phyloP scores from a whole-genome alignment of 768 basidiomycete species.

The Collybia nuda region DNA sequence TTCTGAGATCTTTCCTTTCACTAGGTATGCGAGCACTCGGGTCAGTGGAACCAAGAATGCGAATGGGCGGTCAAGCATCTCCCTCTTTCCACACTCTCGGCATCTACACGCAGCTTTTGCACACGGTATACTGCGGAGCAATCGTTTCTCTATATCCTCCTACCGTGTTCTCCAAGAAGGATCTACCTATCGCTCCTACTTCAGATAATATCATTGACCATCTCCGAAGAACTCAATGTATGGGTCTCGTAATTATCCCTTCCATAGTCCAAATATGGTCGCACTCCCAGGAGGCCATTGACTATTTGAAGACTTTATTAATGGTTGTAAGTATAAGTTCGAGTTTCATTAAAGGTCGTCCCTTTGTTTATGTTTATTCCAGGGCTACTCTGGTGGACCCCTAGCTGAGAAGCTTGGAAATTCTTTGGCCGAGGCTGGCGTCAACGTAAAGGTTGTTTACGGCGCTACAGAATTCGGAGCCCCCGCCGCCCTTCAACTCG shows the following conservation, averaged over 20 bases:
- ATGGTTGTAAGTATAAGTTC: conserved; percentile 5
- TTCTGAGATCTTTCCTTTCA: neutral
- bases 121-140: conserved; percentile 22
- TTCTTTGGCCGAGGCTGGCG: conserved; percentile 8
- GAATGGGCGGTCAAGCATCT: conserved; percentile 25
- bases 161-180: conserved; percentile 13
- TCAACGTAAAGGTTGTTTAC: conserved; percentile 8
- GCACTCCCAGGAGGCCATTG: conserved; percentile 21
- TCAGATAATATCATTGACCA: conserved; percentile 38
- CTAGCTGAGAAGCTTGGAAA: conserved; percentile 10
- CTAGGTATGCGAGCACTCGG: too few species aligned
- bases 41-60: too few species aligned
- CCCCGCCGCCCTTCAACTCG: conserved; percentile 3
- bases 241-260: conserved; percentile 34
- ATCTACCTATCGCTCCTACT: conserved; percentile 34
- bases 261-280: conserved; percentile 38
- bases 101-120: conserved; percentile 24
- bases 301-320: conserved; percentile 8
- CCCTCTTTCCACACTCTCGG: conserved; percentile 42
- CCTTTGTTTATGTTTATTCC: neutral
- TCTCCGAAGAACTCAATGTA: conserved; percentile 23
- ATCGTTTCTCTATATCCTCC: conserved; percentile 32
- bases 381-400: conserved; percentile 14
- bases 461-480: conserved; percentile 17
- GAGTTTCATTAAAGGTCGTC: neutral